Conservation (phyloP, 2,329 filamentous ascomycete genomes). For the Hymenoscyphus occultus region DNA sequence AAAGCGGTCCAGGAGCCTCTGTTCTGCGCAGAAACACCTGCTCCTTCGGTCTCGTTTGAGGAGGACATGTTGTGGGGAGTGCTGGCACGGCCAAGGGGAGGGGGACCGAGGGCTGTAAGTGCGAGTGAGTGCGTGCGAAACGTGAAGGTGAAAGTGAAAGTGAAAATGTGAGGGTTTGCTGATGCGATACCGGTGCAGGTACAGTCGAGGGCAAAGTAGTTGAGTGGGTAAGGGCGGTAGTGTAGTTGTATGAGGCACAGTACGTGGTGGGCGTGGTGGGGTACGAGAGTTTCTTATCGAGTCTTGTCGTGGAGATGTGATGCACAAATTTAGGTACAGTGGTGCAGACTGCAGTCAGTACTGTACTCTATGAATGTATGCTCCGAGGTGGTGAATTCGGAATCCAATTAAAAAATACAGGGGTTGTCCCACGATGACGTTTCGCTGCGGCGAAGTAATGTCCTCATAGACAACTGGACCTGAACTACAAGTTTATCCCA, state of each 20-base stretch:
- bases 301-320: background rate
- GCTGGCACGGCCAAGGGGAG: slow-evolving; percentile 10
- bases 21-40: slow-evolving; percentile 33
- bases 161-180: background rate
- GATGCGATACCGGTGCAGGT: background rate
- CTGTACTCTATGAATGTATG: too few species aligned
- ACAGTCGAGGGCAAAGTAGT: background rate
- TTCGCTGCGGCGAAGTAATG: background rate
- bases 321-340: background rate
- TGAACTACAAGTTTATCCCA: background rate
- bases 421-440: background rate
- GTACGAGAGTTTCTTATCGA: background rate
- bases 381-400: too few species aligned
- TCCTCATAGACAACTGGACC: background rate
- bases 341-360: too few species aligned
- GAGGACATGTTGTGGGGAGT: slow-evolving; percentile 28
- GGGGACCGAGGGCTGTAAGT: background rate
- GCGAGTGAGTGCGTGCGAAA: background rate
- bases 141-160: too few species aligned
- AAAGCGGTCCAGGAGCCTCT: slow-evolving; percentile 36
- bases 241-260: background rate
- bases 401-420: background rate
- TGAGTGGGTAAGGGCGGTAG: background rate
- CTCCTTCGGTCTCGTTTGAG: slow-evolving; percentile 34
- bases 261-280: background rate